phyloP scores from a whole-genome alignment of 2,329 filamentous ascomycete genomes.

The Huntiella moniliformis region DNA sequence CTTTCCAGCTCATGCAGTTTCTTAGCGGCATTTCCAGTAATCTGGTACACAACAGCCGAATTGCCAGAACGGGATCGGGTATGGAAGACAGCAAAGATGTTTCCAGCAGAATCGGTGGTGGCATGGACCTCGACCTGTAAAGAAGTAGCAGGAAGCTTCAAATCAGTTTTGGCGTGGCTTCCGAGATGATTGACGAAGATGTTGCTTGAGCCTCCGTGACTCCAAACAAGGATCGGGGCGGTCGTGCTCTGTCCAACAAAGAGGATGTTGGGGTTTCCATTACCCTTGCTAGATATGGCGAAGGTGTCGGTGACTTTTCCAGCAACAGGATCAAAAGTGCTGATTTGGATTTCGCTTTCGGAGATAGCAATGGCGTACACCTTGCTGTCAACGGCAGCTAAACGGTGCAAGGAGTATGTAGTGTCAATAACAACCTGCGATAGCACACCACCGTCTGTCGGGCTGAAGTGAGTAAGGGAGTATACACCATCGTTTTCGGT shows the following conservation, averaged over 20 bases:
- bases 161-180: slow-evolving; percentile 35
- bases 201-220: slow-evolving; percentile 33
- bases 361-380: slow-evolving; percentile 3
- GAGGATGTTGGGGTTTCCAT: slow-evolving; percentile 42
- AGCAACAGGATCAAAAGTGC: slow-evolving; percentile 50
- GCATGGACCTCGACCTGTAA: slow-evolving; percentile 49
- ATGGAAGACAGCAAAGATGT: slow-evolving; percentile 72
- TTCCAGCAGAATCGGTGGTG: slow-evolving; percentile 43
- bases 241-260: slow-evolving; percentile 61
- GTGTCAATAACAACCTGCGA: slow-evolving; percentile 20
- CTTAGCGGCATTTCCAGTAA: slow-evolving; percentile 1
- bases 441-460: slow-evolving; percentile 48
- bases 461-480: slow-evolving; percentile 52
- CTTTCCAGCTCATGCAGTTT: slow-evolving; percentile 67
- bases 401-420: no score
- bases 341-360: slow-evolving; percentile 32
- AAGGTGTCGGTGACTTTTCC: slow-evolving; percentile 57
- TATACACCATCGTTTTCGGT: slow-evolving; percentile 37
- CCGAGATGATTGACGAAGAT: slow-evolving; percentile 56
- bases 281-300: slow-evolving; percentile 52
- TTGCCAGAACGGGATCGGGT: slow-evolving; percentile 44
- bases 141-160: slow-evolving; percentile 29
- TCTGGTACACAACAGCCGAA: slow-evolving; percentile 58
- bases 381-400: neutral
- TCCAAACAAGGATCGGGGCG: slow-evolving; percentile 58